Base-by-base conservation (phyloP, 441 rosid species). In the Aquilaria agallochum region DNA sequence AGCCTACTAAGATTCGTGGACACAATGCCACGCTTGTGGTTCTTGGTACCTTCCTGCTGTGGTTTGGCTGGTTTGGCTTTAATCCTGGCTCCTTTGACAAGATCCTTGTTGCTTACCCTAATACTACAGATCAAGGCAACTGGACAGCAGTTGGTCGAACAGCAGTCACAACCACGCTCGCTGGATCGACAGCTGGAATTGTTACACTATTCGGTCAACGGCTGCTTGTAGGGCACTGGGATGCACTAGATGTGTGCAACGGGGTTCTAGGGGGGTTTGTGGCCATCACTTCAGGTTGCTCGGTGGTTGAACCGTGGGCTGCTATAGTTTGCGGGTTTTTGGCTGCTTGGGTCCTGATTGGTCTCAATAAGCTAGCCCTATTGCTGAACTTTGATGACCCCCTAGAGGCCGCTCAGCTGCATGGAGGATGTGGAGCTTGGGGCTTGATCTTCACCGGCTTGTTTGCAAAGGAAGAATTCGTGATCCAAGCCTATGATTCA, bases 401-500 rank as follows among this genome's bases (percentile, higher is more conserved):
- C 0, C 68, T 91, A 3, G 92, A 89, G 56, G 90, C 88, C 6
- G 69, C 95, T 11, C 97, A 85, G 34, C 65, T 92, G 58, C 97
- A 89, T 31, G 97, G 97, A 1, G 96, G 97, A 3, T 91, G 97
- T 31, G 96, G 96, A 2, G 90, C 90, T 1, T 89, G 97, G 96
- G 94, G 96, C 8, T 59, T 89, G 68, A 80, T 89, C 31, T 88
- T 88, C 58, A 85, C 94, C 0, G 92, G 90, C 0, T 70, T 89
- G 55, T 92, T 92, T 60, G 96, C 96, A 1, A 74, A 82, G 31
- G 76, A 89, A 57, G 82, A 85, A 64, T 92, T 81, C 20, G 86
- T 89, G 68, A 60, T 80, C 46, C 82, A 89, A 61, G 77, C 73
- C 57, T 87, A 87, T 14, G 58, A 76, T 11, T 81, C 90, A 1